Evolutionary conservation across 805 yeast genomes (phyloP).

Genomic region (Saccharomycopsis malanga): DNA sequence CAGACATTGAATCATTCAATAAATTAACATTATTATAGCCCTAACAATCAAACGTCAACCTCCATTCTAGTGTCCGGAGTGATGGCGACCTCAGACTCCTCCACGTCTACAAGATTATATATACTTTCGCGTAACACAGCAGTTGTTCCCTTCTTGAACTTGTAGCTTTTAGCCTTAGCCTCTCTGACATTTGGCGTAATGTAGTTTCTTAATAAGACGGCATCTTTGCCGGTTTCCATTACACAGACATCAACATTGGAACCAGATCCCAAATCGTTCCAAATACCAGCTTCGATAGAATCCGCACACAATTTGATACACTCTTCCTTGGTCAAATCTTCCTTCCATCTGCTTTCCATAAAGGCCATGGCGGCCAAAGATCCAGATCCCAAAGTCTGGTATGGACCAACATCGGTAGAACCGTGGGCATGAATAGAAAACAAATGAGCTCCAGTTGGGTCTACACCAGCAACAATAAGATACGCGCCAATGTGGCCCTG

Average conservation of each 20-base stretch:
- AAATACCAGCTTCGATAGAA: conserved; percentile 95
- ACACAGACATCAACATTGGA: conserved; percentile 97
- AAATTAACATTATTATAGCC: no score
- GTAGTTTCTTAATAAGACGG: conserved; percentile 77
- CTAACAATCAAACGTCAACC: conserved; percentile 39
- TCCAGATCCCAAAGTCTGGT: conserved; percentile 91
- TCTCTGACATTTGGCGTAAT: conserved; percentile 86
- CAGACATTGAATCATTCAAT: no score
- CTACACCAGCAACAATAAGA: conserved; percentile 95
- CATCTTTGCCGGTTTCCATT: conserved; percentile 89
- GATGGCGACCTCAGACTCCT: conserved; percentile 37
- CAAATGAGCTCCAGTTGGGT: conserved; percentile 92
- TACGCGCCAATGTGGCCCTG: conserved; percentile 98
- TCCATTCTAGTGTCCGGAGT: conserved; percentile 41
- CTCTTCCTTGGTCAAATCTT: conserved; percentile 72
- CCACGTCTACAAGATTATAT: conserved; percentile 57
- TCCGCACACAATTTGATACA: conserved; percentile 88
- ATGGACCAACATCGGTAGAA: conserved; percentile 91
- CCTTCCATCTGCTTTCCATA: conserved; percentile 80
- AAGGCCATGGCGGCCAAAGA: conserved; percentile 98
- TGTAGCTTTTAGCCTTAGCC: conserved; percentile 73
- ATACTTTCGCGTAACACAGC: conserved; percentile 63
- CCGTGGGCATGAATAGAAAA: conserved; percentile 97
- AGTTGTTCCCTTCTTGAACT: conserved; percentile 90
- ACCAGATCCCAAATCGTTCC: conserved; percentile 99